Conservation (phyloP, 345 rosid genomes). For the Eucalyptus leucophloia region DNA sequence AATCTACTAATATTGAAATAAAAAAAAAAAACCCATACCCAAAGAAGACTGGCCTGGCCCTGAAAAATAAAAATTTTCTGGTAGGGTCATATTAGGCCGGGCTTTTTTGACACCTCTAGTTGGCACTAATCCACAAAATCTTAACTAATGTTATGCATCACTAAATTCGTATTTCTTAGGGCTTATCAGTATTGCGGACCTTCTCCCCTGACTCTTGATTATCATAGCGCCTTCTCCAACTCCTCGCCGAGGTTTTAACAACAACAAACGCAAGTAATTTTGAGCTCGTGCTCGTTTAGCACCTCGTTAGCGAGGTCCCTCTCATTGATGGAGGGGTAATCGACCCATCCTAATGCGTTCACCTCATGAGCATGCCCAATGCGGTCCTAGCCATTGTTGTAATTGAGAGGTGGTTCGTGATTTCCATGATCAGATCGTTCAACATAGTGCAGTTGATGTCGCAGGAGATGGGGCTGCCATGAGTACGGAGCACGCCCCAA, state of each 20-base stretch:
- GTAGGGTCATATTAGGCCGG: fast-evolving
- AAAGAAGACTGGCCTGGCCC: too few species aligned
- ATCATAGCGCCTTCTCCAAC: fast-evolving
- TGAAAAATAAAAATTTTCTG: fast-evolving
- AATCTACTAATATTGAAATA: too few species aligned
- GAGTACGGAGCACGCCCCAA: background rate
- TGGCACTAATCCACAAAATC: too few species aligned
- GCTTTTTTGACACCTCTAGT: too few species aligned
- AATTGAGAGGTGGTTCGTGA: background rate
- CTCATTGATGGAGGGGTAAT: background rate
- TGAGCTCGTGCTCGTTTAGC: too few species aligned
- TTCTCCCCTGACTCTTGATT: background rate
- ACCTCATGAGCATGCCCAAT: background rate
- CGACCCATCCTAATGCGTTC: background rate
- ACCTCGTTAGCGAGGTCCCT: fast-evolving
- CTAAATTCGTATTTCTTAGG: fast-evolving
- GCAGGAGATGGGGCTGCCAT: fast-evolving
- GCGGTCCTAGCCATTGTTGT: fast-evolving
- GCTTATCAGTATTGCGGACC: background rate
- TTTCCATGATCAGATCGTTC: background rate
- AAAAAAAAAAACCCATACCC: too few species aligned
- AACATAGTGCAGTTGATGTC: background rate
- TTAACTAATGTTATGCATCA: fast-evolving
- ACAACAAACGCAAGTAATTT: too few species aligned
- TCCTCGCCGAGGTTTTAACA: too few species aligned